Base-by-base conservation (phyloP, 176 grass and related monocot genomes). In the Puya raimondii region DNA sequence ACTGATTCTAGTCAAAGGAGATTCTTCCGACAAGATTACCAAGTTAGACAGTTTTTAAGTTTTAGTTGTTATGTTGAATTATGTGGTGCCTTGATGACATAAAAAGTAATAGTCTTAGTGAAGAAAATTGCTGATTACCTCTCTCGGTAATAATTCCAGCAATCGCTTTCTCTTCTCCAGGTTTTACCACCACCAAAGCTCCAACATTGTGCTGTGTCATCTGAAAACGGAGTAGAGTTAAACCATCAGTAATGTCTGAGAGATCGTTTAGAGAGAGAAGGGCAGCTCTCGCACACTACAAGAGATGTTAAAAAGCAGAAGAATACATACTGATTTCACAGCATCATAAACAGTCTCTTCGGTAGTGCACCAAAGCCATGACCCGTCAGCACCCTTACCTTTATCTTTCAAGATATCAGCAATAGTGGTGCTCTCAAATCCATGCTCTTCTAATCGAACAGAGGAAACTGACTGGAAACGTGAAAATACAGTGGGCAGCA, bases 131-230 rank as follows among this genome's bases (percentile, higher is more conserved):
- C 13, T 53, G 12, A 69, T 22, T 87, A 99, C 95, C 95, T 94
- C 95, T 99, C 75, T 99, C 95, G 50, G 95, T 99, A 66, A 99
- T 84, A 82, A 99, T 99, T 27, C 95, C 95, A 63, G 90, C 90
- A 73, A 99, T 78, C 67, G 69, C 11, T 73, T 88, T 86, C 48
- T 93, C 77, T 54, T 86, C 26, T 75, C 87, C 90, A 58, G 95
- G 82, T 79, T 93, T 99, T 64, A 99, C 78, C 3, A 99, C 95
- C 66, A 99, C 90, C 78, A 99, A 69, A 78, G 95, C 95, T 75
- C 95, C 95, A 56, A 99, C 95, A 9, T 94, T 99, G 87, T 99
- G 85, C 61, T 99, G 90, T 0, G 95, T 99, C 95, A 99, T 99
- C 95, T 99, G 52, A 58, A 51, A 70, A 51, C 12, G 51, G 63